A percentile compares a stretch with the other conserved stretches of the same genome.
These are phyloP conservation scores for Sanguinoderma infundibulare DNA, from an alignment of 1,284 basidiomycete genomes.

Conservation along the genomic window DNA sequence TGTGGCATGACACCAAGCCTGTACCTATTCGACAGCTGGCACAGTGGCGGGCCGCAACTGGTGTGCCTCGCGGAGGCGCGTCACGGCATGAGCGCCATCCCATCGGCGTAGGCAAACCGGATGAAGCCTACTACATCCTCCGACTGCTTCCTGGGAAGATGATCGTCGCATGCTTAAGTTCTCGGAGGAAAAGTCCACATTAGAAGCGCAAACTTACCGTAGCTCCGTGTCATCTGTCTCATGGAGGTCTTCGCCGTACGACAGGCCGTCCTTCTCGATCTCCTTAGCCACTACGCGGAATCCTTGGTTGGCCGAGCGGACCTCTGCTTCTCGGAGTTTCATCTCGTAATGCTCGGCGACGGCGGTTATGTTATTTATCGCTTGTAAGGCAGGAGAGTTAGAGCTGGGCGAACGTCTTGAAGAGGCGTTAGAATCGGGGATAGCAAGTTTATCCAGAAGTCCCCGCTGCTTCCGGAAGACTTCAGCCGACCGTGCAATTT, in stretches of 20 bases:
- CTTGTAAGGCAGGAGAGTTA: constrained; percentile 31
- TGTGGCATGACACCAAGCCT: neutral
- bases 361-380: constrained; percentile 47
- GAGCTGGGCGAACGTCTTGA: constrained; percentile 14
- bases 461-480: constrained; percentile 50
- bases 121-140: constrained; percentile 56
- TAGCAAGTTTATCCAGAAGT: constrained; percentile 46
- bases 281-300: constrained; percentile 57
- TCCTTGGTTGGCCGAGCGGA: constrained; percentile 52
- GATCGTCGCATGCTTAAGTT: constrained; percentile 5
- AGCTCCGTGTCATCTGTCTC: constrained; percentile 48
- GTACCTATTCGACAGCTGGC: neutral
- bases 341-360: constrained; percentile 54
- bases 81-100: constrained; percentile 58
- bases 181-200: neutral
- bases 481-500: constrained; percentile 58
- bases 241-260: constrained; percentile 40
- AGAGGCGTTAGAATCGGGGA: constrained; percentile 28
- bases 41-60: neutral
- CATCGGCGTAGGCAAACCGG: constrained; percentile 55
- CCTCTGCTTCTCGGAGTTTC: constrained; percentile 49
- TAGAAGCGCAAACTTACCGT: constrained; percentile 43
- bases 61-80: neutral
- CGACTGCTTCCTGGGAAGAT: constrained; percentile 22
- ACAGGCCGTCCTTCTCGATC: constrained; percentile 63